These are phyloP conservation scores for Teratosphaeria viscida DNA, from an alignment of 2,329 filamentous ascomycete species.

Conservation along the genomic window DNA sequence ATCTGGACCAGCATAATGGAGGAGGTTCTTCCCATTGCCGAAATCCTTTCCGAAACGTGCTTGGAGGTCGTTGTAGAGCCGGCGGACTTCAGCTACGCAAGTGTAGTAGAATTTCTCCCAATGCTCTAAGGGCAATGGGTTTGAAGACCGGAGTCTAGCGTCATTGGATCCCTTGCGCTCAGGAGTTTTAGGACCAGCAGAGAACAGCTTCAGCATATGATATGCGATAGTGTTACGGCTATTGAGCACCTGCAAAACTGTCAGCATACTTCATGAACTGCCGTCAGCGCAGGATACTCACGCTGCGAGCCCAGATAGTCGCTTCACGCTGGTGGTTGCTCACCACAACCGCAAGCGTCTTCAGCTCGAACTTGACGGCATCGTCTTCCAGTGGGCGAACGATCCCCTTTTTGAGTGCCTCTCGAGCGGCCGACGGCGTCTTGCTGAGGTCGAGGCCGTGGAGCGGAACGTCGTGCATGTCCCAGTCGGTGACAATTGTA, in stretches of 20 bases:
- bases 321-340: constrained; percentile 4
- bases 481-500: constrained; percentile 3
- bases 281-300: not conserved
- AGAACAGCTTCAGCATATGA: not conserved
- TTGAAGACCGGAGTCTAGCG: not conserved
- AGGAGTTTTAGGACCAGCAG: not conserved
- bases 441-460: not conserved
- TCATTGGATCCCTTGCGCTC: not conserved
- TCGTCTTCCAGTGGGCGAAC: not conserved
- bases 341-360: not conserved
- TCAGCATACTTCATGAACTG: not conserved
- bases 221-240: constrained; percentile 1
- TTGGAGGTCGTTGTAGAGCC: constrained; percentile 9
- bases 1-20: constrained; percentile 9
- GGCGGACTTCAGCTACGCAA: constrained; percentile 10
- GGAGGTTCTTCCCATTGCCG: constrained; percentile 4
- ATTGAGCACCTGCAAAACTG: not conserved
- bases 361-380: constrained; percentile 1
- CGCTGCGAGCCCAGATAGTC: not conserved
- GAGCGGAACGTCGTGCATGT: not conserved
- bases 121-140: constrained; percentile 4
- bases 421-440: not conserved
- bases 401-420: not conserved
- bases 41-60: constrained; percentile 5
- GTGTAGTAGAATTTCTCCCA: constrained; percentile 14